Percentiles rank a stretch among this genome's conserved stretches.
phyloP scores from a whole-genome alignment of 148 eudicot genomes.

The Arbutus unedo region DNA sequence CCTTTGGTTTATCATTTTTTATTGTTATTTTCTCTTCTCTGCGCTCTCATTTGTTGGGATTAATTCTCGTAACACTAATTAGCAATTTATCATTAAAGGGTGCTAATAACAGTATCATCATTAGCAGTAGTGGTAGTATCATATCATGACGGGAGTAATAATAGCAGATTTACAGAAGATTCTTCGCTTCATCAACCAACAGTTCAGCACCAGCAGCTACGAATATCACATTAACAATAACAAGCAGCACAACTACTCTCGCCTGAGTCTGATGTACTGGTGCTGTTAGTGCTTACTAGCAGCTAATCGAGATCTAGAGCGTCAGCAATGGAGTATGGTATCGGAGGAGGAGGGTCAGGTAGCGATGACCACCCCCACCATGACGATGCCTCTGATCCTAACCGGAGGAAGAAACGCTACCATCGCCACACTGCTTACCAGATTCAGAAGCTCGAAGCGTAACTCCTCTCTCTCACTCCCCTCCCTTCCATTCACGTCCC shows the following conservation, averaged over 20 bases:
- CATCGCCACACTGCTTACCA: conserved; percentile 52
- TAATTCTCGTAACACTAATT: not conserved
- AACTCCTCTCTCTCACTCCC: not conserved
- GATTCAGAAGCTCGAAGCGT: conserved; percentile 54
- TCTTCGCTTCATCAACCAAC: not conserved
- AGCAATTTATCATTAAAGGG: not conserved
- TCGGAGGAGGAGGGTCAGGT: conserved; percentile 30
- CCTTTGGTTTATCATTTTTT: not conserved
- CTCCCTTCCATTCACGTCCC: too few relatives aligned
- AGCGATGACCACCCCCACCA: conserved; percentile 19
- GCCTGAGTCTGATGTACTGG: not conserved
- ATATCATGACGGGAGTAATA: not conserved
- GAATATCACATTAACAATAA: not conserved
- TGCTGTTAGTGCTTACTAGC: not conserved
- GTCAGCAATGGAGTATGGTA: conserved; percentile 24
- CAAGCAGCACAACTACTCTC: not conserved
- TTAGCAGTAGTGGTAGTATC: not conserved
- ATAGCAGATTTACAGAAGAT: not conserved
- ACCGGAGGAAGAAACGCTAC: conserved; percentile 38
- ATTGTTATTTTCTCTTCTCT: not conserved
- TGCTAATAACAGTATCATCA: too few relatives aligned
- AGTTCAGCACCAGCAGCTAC: not conserved
- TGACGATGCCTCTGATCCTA: conserved; percentile 30
- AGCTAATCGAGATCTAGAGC: not conserved
- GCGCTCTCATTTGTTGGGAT: not conserved